A percentile compares a stretch with the other conserved stretches of the same genome.
These are phyloP conservation scores for Austroboletus eburneus DNA, from an alignment of 768 basidiomycete genomes.

Conservation along the genomic window DNA sequence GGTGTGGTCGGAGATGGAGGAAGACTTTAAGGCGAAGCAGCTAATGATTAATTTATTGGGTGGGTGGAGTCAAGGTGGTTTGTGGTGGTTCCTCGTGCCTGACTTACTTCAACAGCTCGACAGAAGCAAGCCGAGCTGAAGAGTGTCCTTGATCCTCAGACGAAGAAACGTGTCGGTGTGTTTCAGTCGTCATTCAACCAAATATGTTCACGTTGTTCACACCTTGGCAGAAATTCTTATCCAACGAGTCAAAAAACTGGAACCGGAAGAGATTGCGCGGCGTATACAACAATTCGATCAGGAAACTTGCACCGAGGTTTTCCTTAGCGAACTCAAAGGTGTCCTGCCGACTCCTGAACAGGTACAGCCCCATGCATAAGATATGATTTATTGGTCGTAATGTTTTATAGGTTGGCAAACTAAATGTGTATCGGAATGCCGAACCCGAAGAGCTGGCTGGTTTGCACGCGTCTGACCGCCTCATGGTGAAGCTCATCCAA, in stretches of 20 bases:
- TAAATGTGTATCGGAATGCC: constrained; percentile 86
- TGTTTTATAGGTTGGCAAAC: constrained; percentile 67
- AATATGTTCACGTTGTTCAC: background rate
- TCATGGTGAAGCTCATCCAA: constrained; percentile 96
- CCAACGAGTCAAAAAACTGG: constrained; percentile 75
- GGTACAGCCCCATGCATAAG: constrained; percentile 35
- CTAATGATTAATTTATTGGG: constrained; percentile 88
- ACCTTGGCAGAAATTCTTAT: constrained; percentile 77
- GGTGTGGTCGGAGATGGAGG: constrained; percentile 95
- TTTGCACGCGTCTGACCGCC: constrained; percentile 90
- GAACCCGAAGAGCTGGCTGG: constrained; percentile 79
- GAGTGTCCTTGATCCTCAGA: constrained; percentile 87
- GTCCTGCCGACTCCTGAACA: constrained; percentile 91
- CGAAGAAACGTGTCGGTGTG: constrained; percentile 91
- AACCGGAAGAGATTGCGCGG: constrained; percentile 82
- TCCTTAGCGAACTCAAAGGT: constrained; percentile 83
- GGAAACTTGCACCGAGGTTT: constrained; percentile 81
- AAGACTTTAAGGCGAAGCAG: constrained; percentile 96
- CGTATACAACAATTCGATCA: constrained; percentile 86
- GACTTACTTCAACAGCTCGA: constrained; percentile 46
- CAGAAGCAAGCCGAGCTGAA: constrained; percentile 86
- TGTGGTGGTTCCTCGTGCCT: constrained; percentile 1
- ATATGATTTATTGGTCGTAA: background rate
- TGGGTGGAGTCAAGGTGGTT: constrained; percentile 26
- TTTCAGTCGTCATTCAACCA: background rate